A percentile compares a stretch with the other conserved stretches of the same genome.
phyloP scores from a whole-genome alignment of 176 grass and related monocot species.

The Rhipidocladum racemiflorum region DNA sequence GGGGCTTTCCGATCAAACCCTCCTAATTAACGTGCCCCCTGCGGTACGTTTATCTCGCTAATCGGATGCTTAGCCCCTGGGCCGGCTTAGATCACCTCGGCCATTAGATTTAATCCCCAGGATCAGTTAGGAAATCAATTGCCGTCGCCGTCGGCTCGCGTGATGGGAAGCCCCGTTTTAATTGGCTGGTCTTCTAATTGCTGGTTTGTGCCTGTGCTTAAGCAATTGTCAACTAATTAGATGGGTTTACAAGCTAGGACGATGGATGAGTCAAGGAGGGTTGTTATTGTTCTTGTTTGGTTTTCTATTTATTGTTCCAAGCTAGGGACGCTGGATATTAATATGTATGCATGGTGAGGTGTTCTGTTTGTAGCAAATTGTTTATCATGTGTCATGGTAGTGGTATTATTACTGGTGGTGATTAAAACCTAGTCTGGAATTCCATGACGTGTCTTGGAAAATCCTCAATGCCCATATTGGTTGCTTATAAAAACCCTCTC shows the following conservation, averaged over 20 bases:
- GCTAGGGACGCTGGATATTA: not conserved
- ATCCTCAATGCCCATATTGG: not conserved
- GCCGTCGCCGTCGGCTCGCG: not conserved
- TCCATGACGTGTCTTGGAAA: not conserved
- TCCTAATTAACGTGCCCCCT: not conserved
- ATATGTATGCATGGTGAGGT: not conserved
- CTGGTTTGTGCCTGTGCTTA: not conserved
- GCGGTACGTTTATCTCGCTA: not conserved
- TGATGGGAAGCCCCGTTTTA: not conserved
- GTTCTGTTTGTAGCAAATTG: not conserved
- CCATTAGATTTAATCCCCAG: conserved; percentile 18
- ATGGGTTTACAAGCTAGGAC: not conserved
- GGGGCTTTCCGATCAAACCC: not conserved
- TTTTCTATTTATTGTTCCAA: not conserved
- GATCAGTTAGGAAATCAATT: conserved; percentile 14
- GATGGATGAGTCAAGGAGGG: not conserved
- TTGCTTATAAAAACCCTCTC: not conserved
- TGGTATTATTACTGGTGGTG: not conserved
- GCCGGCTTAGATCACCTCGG: not conserved
- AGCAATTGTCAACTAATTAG: not conserved
- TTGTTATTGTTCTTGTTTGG: not conserved
- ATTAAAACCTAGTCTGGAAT: not conserved
- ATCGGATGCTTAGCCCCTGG: not conserved
- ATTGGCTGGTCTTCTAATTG: not conserved
- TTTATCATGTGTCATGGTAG: not conserved